Percentiles rank a stretch among this genome's conserved stretches.
These are phyloP conservation scores for Rhytidiadelphus loreus DNA, from an alignment of 225 moss, liverwort and hornwort species.

Conservation along the genomic window DNA sequence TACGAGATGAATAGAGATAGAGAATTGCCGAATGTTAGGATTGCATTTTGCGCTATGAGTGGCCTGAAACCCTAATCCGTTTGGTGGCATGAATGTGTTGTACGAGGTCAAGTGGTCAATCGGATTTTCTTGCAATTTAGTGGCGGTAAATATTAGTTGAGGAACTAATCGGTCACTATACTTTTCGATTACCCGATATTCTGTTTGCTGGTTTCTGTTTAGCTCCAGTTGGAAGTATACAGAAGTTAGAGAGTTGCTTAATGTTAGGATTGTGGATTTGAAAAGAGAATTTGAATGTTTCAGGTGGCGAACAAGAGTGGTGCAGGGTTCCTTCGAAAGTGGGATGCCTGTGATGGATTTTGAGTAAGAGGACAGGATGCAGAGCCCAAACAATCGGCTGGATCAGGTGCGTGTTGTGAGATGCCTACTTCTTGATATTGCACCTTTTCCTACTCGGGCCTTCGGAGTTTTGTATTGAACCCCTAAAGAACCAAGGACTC, in stretches of 20 bases:
- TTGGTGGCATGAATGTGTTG: background rate
- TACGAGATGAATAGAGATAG: background rate
- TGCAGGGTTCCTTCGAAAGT: background rate
- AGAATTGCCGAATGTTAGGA: background rate
- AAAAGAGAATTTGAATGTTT: background rate
- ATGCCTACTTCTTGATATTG: background rate
- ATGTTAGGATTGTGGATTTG: background rate
- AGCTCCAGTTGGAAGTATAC: background rate
- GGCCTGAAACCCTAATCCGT: background rate
- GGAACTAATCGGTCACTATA: background rate
- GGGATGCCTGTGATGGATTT: conserved; percentile 21
- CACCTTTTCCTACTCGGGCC: background rate
- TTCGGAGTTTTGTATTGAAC: background rate
- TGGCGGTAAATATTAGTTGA: background rate
- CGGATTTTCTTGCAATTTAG: background rate
- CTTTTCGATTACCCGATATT: background rate
- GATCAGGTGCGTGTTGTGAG: conserved; percentile 18
- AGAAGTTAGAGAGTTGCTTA: background rate
- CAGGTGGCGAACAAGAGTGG: background rate
- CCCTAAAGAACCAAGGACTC: background rate
- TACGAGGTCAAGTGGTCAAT: background rate
- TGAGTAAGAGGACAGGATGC: conserved; percentile 33
- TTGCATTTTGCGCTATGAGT: background rate
- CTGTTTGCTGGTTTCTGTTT: background rate
- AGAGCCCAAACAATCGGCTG: conserved; percentile 28